Base-by-base conservation (phyloP, 331 rosid species). In the Cydonia oblonga region DNA sequence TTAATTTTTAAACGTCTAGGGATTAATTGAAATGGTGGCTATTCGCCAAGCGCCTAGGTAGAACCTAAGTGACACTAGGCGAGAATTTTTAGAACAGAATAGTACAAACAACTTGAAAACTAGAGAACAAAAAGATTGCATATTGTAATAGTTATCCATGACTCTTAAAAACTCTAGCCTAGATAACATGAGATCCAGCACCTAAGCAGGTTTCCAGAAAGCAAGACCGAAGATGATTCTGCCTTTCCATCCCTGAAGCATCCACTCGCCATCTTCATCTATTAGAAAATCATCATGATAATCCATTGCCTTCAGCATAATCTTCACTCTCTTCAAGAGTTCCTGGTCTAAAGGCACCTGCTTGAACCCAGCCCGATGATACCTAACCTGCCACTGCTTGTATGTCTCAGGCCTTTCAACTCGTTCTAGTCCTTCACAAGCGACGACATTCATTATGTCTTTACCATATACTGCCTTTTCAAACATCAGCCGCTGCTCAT, bases 401-500 rank as follows among this genome's bases (percentile, higher is more conserved):
- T 81, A 81, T 5, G 81, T 76, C 75, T 81, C 84, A 0, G 81
- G 81, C 72, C 79, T 70, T 15, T 72, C 84, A 44, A 76, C 78
- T 62, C 84, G 73, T 70, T 72, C 84, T n/a, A 32, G 15, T 35
- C 84, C 84, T 40, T 81, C 84, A 14, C 84, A 81, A 1, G 82
- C 84, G 13, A 79, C 11, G 7, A 73, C 79, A 18, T 79, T 83
- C 75, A 79, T 53, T 20, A 79, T 66, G 70, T 79, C 77, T 32
- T 64, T 71, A 2, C 86, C 86, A 28, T 68, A 76, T 13, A 79
- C 30, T 5, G 67, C 84, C 51, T 42, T 77, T 72, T 83, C 84
- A 32, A 79, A 73, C 65, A 62, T 52, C 71, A 64, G 25, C 65
- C 81, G 77, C 15, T 65, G 66, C 28, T 64, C 19, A n/a, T 79